Evolutionary conservation across 2,329 filamentous ascomycete genomes (phyloP), one percentile per base, ranked within the genome.

Genomic region (Trichoderma arundinaceum): DNA sequence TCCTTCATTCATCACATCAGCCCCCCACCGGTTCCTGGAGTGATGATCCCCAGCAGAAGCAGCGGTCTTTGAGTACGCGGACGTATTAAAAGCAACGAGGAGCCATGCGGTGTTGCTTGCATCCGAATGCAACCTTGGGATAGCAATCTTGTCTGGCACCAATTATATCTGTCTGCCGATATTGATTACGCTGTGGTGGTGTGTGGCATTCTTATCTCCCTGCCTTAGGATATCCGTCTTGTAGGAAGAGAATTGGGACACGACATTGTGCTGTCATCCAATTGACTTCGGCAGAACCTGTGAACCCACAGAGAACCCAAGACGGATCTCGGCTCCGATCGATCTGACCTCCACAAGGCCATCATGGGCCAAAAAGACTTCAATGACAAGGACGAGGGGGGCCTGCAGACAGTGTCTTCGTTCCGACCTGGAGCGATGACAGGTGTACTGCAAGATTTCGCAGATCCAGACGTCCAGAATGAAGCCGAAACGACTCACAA

Each of bases 401-500:
- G 35, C n/a, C 41, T 64, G 44, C 51, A 57, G 12, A 49, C 64
- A 10, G 64, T 65, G n/a, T 60, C 64, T 15, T 65, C 64, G 56
- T 33, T 54, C 19, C 64, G 44, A 13, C 46, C 46, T 46, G 64
- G 64, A 38, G 48, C 49, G 28, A 33, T 39, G 33, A 60, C 22
- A 1, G 54, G 64, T 19, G 33, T 65, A 6, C 2, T 60, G 13
- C 56, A 59, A 12, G 64, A 65, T 15, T 65, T 46, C 19, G 56
- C 54, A 39, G 64, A 65, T 28, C 64, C 64, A 4, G 39, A 57
- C 19, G 64, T 65, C 48, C 54, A 65, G 35, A 57, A 63, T 54
- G 66, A 68, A 46, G 32, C 46, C n/a, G 66, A 68, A 33, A 38
- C 64, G 19, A 66, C 66, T 41, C 66, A 68, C 46, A 65, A 66